Evolutionary conservation across 179 eudicot species (phyloP).

Genomic region (Patellifolia procumbens): DNA sequence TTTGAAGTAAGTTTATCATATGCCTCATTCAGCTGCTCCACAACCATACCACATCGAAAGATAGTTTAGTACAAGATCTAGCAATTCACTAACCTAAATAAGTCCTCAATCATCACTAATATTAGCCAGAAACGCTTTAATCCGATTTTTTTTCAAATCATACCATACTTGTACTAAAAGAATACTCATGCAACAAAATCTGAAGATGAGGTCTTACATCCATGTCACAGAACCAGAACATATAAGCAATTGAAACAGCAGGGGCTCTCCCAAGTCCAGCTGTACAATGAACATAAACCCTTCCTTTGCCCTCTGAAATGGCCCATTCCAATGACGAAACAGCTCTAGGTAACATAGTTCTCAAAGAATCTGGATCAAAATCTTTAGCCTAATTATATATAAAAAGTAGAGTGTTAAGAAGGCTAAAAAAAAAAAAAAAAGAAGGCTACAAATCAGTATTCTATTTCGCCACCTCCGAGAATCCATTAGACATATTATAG

Average conservation of each 20-base stretch:
- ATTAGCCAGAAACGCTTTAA: background rate
- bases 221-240: constrained; percentile 90
- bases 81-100: background rate
- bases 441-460: background rate
- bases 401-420: background rate
- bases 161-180: background rate
- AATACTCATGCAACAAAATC: background rate
- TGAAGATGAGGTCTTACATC: constrained; percentile 52
- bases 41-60: constrained; percentile 5
- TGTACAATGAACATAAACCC: constrained; percentile 87
- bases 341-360: constrained; percentile 73
- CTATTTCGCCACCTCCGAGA: background rate
- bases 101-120: background rate
- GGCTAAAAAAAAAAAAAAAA: background rate
- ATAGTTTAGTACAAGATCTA: background rate
- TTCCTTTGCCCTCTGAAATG: constrained; percentile 80
- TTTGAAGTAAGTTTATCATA: constrained; percentile 63
- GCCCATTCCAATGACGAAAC: constrained; percentile 88
- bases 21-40: constrained; percentile 61
- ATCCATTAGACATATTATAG: constrained; percentile 1
- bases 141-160: background rate
- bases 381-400: constrained; percentile 63
- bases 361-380: constrained; percentile 88
- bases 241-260: constrained; percentile 83
- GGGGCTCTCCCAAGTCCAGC: constrained; percentile 98